Evolutionary conservation across 495 filamentous ascomycete species (phyloP).

Genomic region (Aspergillus taichungensis): DNA sequence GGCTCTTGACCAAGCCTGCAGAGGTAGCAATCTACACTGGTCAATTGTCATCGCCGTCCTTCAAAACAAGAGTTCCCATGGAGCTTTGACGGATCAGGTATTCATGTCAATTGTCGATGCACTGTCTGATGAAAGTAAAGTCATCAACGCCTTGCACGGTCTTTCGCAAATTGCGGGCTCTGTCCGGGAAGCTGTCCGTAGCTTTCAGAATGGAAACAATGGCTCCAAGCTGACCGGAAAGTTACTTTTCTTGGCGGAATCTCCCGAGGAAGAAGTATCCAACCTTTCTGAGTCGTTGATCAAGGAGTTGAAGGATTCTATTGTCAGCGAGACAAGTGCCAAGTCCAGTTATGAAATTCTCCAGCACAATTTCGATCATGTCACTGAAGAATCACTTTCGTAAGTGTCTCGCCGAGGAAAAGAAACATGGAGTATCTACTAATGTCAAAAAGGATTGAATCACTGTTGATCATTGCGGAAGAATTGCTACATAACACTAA

Average conservation of each 20-base stretch:
- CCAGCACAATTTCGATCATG: constrained; percentile 38
- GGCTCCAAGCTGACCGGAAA: constrained; percentile 47
- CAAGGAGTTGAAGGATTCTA: constrained; percentile 28
- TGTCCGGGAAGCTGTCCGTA: constrained; percentile 25
- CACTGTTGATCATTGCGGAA: constrained; percentile 44
- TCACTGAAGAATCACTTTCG: constrained; percentile 46
- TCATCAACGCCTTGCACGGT: constrained; percentile 28
- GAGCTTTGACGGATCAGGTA: constrained; percentile 33
- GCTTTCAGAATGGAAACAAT: constrained; percentile 33
- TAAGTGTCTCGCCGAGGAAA: constrained; percentile 17
- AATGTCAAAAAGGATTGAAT: constrained; percentile 36
- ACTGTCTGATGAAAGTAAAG: constrained; percentile 24
- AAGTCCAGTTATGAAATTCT: constrained; percentile 44
- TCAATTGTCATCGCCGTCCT: constrained; percentile 37
- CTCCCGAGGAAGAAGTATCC: constrained; percentile 44
- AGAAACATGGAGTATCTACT: constrained; percentile 1
- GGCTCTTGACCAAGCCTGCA: constrained; percentile 27
- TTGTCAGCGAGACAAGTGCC: constrained; percentile 26
- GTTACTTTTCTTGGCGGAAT: constrained; percentile 50
- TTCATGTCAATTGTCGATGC: constrained; percentile 30
- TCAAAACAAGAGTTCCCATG: constrained; percentile 33
- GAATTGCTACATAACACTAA: constrained; percentile 38
- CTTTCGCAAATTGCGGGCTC: constrained; percentile 30
- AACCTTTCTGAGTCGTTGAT: constrained; percentile 39
- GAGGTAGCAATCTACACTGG: constrained; percentile 34